Conservation (phyloP, 1,284 basidiomycete genomes). For the Ceratobasidium sp. region DNA sequence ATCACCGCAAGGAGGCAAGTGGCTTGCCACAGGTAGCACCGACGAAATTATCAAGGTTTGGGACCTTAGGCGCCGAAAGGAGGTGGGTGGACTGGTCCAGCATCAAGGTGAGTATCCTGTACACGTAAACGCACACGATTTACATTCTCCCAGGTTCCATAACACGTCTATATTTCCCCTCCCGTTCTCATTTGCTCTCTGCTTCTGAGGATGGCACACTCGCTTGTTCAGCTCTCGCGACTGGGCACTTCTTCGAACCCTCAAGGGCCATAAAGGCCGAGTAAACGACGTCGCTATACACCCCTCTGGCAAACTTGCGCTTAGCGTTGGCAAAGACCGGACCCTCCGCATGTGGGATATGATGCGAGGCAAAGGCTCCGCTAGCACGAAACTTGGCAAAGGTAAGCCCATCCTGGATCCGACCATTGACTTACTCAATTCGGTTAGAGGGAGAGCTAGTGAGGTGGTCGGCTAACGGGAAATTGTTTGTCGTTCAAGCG, state of each 20-base stretch:
- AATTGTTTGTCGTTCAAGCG: slow-evolving; percentile 79
- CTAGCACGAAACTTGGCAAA: slow-evolving; percentile 85
- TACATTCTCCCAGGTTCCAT: slow-evolving; percentile 73
- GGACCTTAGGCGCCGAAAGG: slow-evolving; percentile 89
- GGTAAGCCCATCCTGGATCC: slow-evolving; percentile 56
- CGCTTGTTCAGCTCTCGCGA: slow-evolving; percentile 90
- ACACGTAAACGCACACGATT: background rate
- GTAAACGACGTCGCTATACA: slow-evolving; percentile 92
- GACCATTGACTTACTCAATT: background rate
- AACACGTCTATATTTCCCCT: slow-evolving; percentile 86
- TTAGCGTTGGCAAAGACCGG: slow-evolving; percentile 89
- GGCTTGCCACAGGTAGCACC: slow-evolving; percentile 92
- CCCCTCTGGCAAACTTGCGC: slow-evolving; percentile 87
- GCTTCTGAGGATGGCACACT: slow-evolving; percentile 90
- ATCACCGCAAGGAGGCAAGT: slow-evolving; percentile 87
- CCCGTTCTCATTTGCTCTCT: slow-evolving; percentile 86
- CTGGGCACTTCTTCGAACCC: slow-evolving; percentile 85
- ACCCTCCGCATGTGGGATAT: slow-evolving; percentile 98
- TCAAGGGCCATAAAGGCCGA: slow-evolving; percentile 92
- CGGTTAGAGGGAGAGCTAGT: slow-evolving; percentile 83
- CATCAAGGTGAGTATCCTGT: slow-evolving; percentile 73
- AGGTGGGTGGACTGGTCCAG: slow-evolving; percentile 91
- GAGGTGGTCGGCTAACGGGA: slow-evolving; percentile 79
- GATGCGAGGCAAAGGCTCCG: slow-evolving; percentile 90
- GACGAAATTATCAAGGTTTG: slow-evolving; percentile 98